Conservation (phyloP, 2,329 filamentous ascomycete species). For the Penicillium fuscoglaucum region DNA sequence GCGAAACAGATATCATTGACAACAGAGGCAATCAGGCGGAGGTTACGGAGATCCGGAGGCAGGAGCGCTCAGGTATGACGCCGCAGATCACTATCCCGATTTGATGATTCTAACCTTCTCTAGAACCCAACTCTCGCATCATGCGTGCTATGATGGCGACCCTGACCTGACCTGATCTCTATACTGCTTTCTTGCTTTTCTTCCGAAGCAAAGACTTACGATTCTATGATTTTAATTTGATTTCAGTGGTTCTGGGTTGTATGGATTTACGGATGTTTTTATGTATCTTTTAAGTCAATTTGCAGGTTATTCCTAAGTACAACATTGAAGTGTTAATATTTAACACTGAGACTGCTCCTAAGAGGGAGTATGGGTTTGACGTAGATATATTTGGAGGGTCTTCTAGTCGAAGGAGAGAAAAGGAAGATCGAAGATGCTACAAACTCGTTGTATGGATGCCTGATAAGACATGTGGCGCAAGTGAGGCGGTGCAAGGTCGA, state of each 20-base stretch:
- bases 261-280: background rate
- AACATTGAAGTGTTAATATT: background rate
- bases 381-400: background rate
- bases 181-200: slow-evolving; percentile 5
- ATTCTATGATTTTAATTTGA: slow-evolving; percentile 3
- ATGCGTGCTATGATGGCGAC: slow-evolving; percentile 71
- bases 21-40: slow-evolving; percentile 49
- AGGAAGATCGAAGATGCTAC: background rate
- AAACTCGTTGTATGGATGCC: background rate
- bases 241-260: background rate
- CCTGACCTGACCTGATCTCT: slow-evolving; percentile 55
- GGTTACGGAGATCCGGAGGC: slow-evolving; percentile 63
- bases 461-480: slow-evolving; percentile 26
- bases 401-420: background rate
- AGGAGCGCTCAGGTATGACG: slow-evolving; percentile 83
- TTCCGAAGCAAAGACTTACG: slow-evolving; percentile 5
- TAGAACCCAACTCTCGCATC: slow-evolving; percentile 64
- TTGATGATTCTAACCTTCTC: slow-evolving; percentile 19
- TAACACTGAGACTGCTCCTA: too few relatives aligned
- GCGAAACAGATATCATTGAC: slow-evolving; percentile 37
- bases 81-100: background rate
- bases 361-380: background rate
- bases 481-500: slow-evolving; percentile 27
- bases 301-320: background rate
- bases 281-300: slow-evolving; percentile 6